Evolutionary conservation across 2,329 filamentous ascomycete species (phyloP).

Genomic region (Malbranchea zuffiana): DNA sequence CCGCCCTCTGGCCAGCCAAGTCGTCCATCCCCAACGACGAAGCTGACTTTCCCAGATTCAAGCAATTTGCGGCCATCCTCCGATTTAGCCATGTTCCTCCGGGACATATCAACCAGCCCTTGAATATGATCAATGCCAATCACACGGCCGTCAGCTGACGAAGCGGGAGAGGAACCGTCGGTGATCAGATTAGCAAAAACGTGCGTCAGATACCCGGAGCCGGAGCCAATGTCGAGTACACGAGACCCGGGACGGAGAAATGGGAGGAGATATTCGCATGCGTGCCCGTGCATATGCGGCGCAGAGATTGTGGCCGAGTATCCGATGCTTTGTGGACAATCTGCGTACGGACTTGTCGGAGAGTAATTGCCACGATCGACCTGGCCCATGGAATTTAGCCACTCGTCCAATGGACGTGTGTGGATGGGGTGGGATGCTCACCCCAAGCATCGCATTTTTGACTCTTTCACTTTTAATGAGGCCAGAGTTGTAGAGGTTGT

Average conservation of each 20-base stretch:
- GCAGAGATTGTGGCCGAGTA: slow-evolving; percentile 59
- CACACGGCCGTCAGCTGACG: slow-evolving; percentile 39
- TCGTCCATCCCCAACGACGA: slow-evolving; percentile 64
- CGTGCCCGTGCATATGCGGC: slow-evolving; percentile 61
- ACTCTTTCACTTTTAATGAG: slow-evolving; percentile 64
- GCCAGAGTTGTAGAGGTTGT: slow-evolving; percentile 60
- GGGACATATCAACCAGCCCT: slow-evolving; percentile 51
- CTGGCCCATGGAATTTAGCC: slow-evolving; percentile 31
- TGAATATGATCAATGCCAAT: slow-evolving; percentile 66
- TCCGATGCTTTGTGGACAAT: slow-evolving; percentile 59
- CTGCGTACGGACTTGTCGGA: slow-evolving; percentile 58
- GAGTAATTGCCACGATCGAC: slow-evolving; percentile 84
- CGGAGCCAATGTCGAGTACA: slow-evolving; percentile 63
- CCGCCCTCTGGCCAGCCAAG: slow-evolving; percentile 50
- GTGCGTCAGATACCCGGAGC: slow-evolving; percentile 76
- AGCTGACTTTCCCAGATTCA: slow-evolving; percentile 53
- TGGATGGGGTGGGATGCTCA: slow-evolving; percentile 26
- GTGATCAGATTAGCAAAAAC: slow-evolving; percentile 67
- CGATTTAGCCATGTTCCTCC: slow-evolving; percentile 55
- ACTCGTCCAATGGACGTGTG: neutral
- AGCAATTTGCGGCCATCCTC: slow-evolving; percentile 50
- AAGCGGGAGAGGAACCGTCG: slow-evolving; percentile 16
- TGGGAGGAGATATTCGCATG: slow-evolving; percentile 51
- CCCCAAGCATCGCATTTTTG: slow-evolving; percentile 67
- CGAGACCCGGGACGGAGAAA: slow-evolving; percentile 45